Base-by-base conservation (phyloP, 306 rosid genomes). In the Cyamopsis tetragonoloba region DNA sequence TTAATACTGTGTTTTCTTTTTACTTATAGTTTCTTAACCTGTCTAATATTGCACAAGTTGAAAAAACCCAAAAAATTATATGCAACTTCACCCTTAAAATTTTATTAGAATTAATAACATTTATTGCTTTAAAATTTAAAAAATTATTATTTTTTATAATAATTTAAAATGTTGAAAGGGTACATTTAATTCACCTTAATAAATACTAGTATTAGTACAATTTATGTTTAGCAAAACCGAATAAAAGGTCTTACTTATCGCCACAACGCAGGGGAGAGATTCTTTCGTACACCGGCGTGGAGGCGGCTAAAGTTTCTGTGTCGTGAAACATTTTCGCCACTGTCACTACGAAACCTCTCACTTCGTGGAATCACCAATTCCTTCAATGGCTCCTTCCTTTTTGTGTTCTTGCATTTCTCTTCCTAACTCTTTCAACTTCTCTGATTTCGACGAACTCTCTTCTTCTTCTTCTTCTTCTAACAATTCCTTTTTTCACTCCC, bases 321-420 rank as follows among this genome's bases (percentile, higher is more conserved):
- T 32, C 28, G n/a, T n/a, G 1, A 20, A 17, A 18, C 42, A 54
- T 26, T 2, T 22, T 43, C 43, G 63, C 61, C 26, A 38, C 27
- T 5, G 63, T 31, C 61, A 22, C 7, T 2, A 20, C 42, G 7
- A n/a, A 51, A 54, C 49, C 47, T 20, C 6, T 7, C 5, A 2
- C 18, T 2, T 7, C 34, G n/a, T 11, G 44, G 19, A 17, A 18
- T 37, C n/a, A n/a, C n/a, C 15, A 20, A 1, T 23, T 44, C 37
- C 8, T 18, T 57, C 65, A 12, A 90, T 91, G 96, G 81, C 86
- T 12, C 23, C 70, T 66, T 56, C 82, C 18, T 10, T 70, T 7
- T 62, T 75, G 11, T 50, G 41, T 65, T 35, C 64, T 39, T 60
- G 13, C 78, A 51, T 26, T 30, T 39, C 76, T 19, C 53, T 74